Conservation (phyloP, 108 stramenopile genomes). For the Cyclostephanos tholiformis region DNA sequence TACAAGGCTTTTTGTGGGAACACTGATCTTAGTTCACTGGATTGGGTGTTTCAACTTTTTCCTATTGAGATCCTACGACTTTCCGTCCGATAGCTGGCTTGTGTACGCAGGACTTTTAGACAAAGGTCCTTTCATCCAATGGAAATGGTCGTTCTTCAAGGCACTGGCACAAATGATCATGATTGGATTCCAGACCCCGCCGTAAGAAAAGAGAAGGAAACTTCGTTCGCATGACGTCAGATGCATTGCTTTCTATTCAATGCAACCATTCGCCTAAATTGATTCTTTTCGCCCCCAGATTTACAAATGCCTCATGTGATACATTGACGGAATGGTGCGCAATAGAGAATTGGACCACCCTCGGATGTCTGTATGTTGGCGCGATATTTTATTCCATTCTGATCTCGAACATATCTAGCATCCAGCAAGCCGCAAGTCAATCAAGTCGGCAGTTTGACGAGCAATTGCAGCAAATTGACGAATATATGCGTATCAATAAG, state of each 20-base stretch:
- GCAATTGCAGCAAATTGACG: conserved; percentile 56
- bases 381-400: conserved; percentile 69
- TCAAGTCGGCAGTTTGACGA: conserved; percentile 65
- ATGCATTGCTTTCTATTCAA: not conserved
- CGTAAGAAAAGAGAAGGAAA: conserved; percentile 28
- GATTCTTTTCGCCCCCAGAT: conserved; percentile 16
- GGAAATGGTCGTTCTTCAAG: conserved; percentile 69
- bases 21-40: conserved; percentile 64
- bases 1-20: conserved; percentile 52
- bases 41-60: conserved; percentile 72
- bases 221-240: not conserved
- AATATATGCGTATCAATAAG: conserved; percentile 70
- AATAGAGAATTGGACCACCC: conserved; percentile 67
- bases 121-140: conserved; percentile 42
- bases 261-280: not conserved
- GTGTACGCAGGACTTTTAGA: conserved; percentile 52
- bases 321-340: conserved; percentile 56
- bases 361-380: conserved; percentile 62
- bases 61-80: conserved; percentile 54
- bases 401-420: conserved; percentile 63
- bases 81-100: conserved; percentile 64
- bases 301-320: conserved; percentile 63
- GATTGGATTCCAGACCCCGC: conserved; percentile 76
- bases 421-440: conserved; percentile 60
- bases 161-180: conserved; percentile 75